Evolutionary conservation across 768 basidiomycete species (phyloP).

Genomic region (Tulasnella sp.): DNA sequence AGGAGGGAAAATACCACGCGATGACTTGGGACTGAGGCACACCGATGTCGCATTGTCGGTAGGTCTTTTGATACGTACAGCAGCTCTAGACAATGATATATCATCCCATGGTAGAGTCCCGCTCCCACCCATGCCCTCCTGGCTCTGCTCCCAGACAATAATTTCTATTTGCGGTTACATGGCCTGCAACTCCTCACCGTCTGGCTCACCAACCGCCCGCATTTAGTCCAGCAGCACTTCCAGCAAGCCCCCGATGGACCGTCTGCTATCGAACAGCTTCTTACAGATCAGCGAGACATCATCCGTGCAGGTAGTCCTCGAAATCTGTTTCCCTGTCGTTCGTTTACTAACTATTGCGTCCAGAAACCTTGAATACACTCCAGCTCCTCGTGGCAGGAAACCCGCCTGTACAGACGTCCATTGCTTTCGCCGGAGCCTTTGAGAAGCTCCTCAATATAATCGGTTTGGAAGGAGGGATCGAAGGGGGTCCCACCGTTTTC

Average conservation of each 20-base stretch:
- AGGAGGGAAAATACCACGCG: constrained; percentile 22
- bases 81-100: not conserved
- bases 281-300: constrained; percentile 76
- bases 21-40: constrained; percentile 72
- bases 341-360: constrained; percentile 13
- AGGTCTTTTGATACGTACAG: not conserved
- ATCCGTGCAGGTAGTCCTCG: constrained; percentile 60
- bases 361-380: constrained; percentile 76
- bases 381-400: constrained; percentile 75
- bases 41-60: constrained; percentile 66
- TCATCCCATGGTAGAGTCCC: constrained; percentile 31
- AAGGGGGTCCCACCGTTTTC: constrained; percentile 77
- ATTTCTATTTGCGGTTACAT: constrained; percentile 78
- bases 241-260: constrained; percentile 72
- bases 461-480: constrained; percentile 77
- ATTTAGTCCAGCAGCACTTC: constrained; percentile 81
- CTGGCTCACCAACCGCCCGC: constrained; percentile 71
- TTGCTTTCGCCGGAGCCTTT: constrained; percentile 94
- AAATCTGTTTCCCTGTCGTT: not conserved
- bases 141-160: constrained; percentile 55
- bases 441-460: constrained; percentile 90
- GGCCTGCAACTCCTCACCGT: constrained; percentile 71
- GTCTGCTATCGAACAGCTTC: constrained; percentile 39
- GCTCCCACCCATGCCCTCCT: constrained; percentile 66
- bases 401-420: constrained; percentile 89